These are phyloP conservation scores for Chenopodium quinoa DNA, from an alignment of 148 eudicot species.

Conservation along the genomic window DNA sequence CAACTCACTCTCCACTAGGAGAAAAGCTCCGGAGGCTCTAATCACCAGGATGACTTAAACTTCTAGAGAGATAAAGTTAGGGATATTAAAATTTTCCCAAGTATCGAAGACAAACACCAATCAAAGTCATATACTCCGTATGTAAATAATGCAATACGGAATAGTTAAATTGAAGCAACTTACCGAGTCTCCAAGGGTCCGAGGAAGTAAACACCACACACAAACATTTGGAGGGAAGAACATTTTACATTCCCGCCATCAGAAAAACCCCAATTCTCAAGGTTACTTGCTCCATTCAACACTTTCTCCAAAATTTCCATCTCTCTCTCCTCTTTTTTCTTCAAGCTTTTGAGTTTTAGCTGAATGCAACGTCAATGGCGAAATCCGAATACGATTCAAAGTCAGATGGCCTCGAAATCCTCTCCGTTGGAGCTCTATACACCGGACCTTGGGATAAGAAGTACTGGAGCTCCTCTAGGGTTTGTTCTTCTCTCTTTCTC, in stretches of 20 bases:
- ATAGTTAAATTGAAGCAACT: too few species aligned
- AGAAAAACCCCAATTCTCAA: not conserved
- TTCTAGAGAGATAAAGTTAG: too few species aligned
- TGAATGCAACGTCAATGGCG: constrained; percentile 42
- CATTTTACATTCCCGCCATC: constrained; percentile 35
- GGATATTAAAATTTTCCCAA: too few species aligned
- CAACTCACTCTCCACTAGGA: too few species aligned
- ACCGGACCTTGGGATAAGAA: constrained; percentile 85
- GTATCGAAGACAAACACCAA: too few species aligned
- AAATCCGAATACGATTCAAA: constrained; percentile 37
- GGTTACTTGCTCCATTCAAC: not conserved
- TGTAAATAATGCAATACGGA: too few species aligned
- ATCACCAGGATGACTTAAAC: too few species aligned
- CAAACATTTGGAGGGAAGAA: constrained; percentile 25
- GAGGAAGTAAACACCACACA: too few species aligned
- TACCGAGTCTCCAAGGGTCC: too few species aligned
- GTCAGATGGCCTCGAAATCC: constrained; percentile 71
- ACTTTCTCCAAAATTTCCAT: not conserved
- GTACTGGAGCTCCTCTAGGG: constrained; percentile 99
- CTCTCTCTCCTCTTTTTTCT: constrained; percentile 4
- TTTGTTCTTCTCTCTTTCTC: constrained; percentile 32
- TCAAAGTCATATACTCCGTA: too few species aligned
- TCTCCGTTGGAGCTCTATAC: constrained; percentile 68
- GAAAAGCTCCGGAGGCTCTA: too few species aligned
- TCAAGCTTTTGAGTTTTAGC: not conserved